phyloP scores from a whole-genome alignment of 108 stramenopile genomes.

The Nitzschia sp. region DNA sequence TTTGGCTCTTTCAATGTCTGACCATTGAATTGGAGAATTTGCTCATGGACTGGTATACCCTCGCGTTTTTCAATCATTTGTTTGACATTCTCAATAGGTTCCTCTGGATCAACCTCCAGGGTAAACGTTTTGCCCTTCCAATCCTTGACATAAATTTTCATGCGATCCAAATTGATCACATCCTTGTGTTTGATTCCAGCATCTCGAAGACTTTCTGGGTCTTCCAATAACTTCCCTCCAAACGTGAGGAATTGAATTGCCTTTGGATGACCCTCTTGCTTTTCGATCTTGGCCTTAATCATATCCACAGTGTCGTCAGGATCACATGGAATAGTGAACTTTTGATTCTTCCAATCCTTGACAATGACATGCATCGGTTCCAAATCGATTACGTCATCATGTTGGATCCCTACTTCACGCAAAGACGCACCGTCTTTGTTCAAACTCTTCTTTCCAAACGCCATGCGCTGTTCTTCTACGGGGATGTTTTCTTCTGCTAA shows the following conservation, averaged over 20 bases:
- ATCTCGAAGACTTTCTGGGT: conserved; percentile 19
- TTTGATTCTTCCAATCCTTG: neutral
- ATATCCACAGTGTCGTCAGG: conserved; percentile 20
- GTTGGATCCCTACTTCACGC: conserved; percentile 11
- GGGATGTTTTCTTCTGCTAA: conserved; percentile 1
- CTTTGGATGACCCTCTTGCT: conserved; percentile 19
- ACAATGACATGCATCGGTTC: conserved; percentile 20
- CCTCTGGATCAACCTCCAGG: conserved; percentile 36
- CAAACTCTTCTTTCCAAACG: neutral
- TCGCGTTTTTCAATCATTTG: conserved; percentile 21
- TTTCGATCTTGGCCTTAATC: conserved; percentile 25
- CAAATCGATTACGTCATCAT: conserved; percentile 14
- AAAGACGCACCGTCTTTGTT: neutral
- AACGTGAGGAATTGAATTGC: conserved; percentile 12
- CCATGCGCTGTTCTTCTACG: neutral
- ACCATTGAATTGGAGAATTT: conserved; percentile 25
- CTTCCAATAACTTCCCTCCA: conserved; percentile 7
- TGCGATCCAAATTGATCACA: conserved; percentile 26
- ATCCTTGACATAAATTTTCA: conserved; percentile 29
- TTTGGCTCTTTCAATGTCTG: conserved; percentile 17
- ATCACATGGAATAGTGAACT: conserved; percentile 18
- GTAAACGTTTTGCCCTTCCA: conserved; percentile 28
- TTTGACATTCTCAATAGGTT: conserved; percentile 21
- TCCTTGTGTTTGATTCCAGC: conserved; percentile 25
- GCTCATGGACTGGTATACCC: conserved; percentile 25